Conservation (phyloP, 225 moss, liverwort and hornwort species). For the Marchantia polymorpha region DNA sequence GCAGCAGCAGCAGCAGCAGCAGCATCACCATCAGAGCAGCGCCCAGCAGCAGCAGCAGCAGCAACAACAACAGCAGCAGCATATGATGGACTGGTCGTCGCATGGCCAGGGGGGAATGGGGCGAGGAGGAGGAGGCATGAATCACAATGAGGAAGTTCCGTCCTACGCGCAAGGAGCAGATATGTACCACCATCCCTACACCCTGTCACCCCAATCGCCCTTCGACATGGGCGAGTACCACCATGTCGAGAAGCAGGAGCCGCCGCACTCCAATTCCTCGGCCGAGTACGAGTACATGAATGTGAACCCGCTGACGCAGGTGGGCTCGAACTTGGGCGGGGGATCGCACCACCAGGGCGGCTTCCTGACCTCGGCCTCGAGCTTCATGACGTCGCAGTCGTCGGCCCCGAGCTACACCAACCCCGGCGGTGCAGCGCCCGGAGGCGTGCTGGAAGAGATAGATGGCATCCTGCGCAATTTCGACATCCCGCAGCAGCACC, state of each 20-base stretch:
- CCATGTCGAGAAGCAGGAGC: slow-evolving; percentile 21
- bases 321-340: not conserved
- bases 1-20: not conserved
- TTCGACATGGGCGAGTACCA: slow-evolving; percentile 24
- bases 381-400: slow-evolving; percentile 10
- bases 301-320: slow-evolving; percentile 15
- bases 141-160: slow-evolving; percentile 15
- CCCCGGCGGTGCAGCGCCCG: slow-evolving; percentile 14
- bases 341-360: slow-evolving; percentile 12
- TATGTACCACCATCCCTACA: slow-evolving; percentile 7
- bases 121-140: slow-evolving; percentile 7
- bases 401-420: not conserved
- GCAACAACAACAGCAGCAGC: not conserved
- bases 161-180: slow-evolving; percentile 14
- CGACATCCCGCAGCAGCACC: slow-evolving; percentile 23
- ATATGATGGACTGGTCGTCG: slow-evolving; percentile 42
- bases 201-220: not conserved
- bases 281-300: slow-evolving; percentile 28
- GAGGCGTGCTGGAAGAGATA: slow-evolving; percentile 34
- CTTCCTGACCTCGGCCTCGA: not conserved
- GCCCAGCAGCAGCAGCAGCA: slow-evolving; percentile 6
- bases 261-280: not conserved
- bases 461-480: slow-evolving; percentile 30
- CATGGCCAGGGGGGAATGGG: not conserved
- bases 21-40: slow-evolving; percentile 1